Evolutionary conservation across 306 rosid species (phyloP).

Genomic region (Rosa chinensis): DNA sequence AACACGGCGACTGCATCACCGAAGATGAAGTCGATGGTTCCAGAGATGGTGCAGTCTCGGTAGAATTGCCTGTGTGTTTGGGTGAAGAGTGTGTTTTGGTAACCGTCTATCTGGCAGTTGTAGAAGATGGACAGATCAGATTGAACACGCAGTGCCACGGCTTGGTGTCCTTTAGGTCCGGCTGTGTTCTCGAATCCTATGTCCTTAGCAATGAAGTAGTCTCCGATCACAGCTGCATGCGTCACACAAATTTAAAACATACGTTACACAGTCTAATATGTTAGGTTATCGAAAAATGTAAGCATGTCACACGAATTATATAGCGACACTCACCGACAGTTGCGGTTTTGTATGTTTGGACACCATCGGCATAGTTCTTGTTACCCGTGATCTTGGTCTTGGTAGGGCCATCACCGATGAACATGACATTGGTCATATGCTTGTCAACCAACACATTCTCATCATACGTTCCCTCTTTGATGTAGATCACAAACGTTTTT

Average conservation of each 20-base stretch:
- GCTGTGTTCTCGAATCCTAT: conserved; percentile 64
- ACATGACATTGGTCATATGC: conserved; percentile 39
- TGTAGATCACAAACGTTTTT: conserved; percentile 56
- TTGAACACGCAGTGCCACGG: conserved; percentile 49
- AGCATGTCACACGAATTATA: not conserved
- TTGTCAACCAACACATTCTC: conserved; percentile 39
- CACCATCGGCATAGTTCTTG: conserved; percentile 47
- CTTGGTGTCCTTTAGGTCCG: conserved; percentile 48
- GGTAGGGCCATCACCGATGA: conserved; percentile 79
- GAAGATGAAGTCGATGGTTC: conserved; percentile 57
- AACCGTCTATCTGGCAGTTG: conserved; percentile 53
- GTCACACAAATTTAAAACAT: not conserved
- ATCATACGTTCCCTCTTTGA: conserved; percentile 61
- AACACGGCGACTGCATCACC: conserved; percentile 43
- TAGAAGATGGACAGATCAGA: conserved; percentile 47
- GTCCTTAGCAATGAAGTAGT: conserved; percentile 57
- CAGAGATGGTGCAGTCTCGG: conserved; percentile 47
- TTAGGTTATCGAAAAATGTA: not conserved
- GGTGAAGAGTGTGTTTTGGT: conserved; percentile 56
- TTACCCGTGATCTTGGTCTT: conserved; percentile 52
- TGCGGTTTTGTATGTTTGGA: conserved; percentile 48
- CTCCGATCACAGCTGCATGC: conserved; percentile 47
- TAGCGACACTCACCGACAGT: conserved; percentile 47
- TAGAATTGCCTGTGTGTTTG: conserved; percentile 59
- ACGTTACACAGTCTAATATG: not conserved